Base-by-base conservation (phyloP, 1,139 yeast genomes). In the Geotrichum histeridarum region DNA sequence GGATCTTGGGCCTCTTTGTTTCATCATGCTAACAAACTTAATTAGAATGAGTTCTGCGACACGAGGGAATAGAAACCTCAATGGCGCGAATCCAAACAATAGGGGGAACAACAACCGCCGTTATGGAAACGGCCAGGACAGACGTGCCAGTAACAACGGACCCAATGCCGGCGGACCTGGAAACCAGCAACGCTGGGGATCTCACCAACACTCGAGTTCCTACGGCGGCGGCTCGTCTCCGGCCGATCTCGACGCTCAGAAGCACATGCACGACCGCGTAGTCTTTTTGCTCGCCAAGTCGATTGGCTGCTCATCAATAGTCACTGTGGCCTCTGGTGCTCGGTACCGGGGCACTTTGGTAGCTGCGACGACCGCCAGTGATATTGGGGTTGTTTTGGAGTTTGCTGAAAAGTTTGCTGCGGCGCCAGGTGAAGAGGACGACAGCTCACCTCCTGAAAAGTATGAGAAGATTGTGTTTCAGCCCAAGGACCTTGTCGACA, bases 271-370 rank as follows among this genome's bases (percentile, higher is more conserved):
- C 59, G 83, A 81, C 58, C 74, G 83, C 54, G 66, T 81, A 57
- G 67, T 76, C 42, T 79, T 67, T 60, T 67, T 82, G 57, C 68
- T 82, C 45, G 74, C 79, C 48, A 79, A 79, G 60, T 73, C 87
- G 18, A 67, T 81, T 47, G 89, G 95, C 14, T 74, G 77, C 41
- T 71, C 71, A 35, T 81, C 80, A 27, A 73, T 74, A 18, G 84
- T 81, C 12, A 81, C 89, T 2, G 80, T 83, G 2, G 71, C 81
- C 27, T 77, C 86, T 1, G 94, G 93, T 8, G 75, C 79, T 4
- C 72, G 78, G 42, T 78, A 80, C 63, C 71, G 73, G 41, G 95
- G 95, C n/a, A 66, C 81, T 12, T 70, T 87, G 58, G 70, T 73
- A 33, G 71, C 76, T 44, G 78, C 78, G 38, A 67, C 73, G 51